Evolutionary conservation across 2,329 filamentous ascomycete species (phyloP), one percentile per base, ranked within the genome.

Genomic region (Colletotrichum cereale): DNA sequence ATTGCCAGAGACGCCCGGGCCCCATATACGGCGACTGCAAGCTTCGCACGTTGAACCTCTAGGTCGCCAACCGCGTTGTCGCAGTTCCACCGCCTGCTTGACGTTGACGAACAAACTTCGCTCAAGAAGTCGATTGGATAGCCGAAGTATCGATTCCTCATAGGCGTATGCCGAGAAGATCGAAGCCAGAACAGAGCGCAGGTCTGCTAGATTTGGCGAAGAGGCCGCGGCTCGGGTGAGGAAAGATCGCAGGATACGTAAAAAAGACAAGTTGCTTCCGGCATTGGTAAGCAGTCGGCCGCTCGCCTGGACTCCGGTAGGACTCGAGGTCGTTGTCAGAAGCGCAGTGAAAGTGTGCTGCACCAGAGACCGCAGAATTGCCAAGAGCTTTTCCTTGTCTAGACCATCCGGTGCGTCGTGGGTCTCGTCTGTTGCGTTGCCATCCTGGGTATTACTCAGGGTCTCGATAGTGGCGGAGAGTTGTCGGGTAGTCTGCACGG

Each of bases 151-250:
- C 0, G 93, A 95, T 79, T 96, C 93, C 80, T 99, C 96, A 79
- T 98, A 98, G 0, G 95, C 92, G 79, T 99, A 99, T 0, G 96
- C 96, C 0, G 96, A 91, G 82, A 99, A 98, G 66, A 99, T 96
- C 16, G 95, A 96, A 1, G 90, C 86, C 2, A 99, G 88, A 0
- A 98, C 95, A 8, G 89, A 89, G 55, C 96, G 92, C 3, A 99
- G 87, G 78, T 98, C 95, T 1, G 94, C 92, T 2, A 99, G 86
- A 16, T 93, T 97, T 0, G 96, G 95, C 0, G 95, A 97, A 24
- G 92, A 91, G 31, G 89, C 88, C 0, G 94, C 92, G 0, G 95
- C 96, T 56, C 94, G 90, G 0, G 92, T 90, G 38, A 99, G 89
- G 80, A 99, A 99, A 7, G 93, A 93, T 60, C 95, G 91, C 18